phyloP scores from a whole-genome alignment of 2,329 filamentous ascomycete genomes.

The Nigrospora oryzae region DNA sequence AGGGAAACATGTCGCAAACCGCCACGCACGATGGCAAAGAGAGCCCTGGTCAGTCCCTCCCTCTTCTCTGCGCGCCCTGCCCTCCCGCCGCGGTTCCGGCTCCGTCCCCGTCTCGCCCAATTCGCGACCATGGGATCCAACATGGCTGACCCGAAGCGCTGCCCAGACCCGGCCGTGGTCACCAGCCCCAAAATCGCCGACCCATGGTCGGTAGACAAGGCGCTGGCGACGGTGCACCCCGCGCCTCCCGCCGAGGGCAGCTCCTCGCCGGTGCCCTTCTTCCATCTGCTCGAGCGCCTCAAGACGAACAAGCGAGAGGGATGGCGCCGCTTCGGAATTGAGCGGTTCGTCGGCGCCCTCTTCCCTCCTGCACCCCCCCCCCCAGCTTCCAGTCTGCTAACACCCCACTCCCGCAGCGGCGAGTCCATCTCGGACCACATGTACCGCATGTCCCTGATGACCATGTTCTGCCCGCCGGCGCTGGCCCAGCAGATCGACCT shows the following conservation, averaged over 20 bases:
- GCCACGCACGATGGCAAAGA: constrained; percentile 1
- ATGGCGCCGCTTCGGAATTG: constrained; percentile 82
- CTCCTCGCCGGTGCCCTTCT: constrained; percentile 76
- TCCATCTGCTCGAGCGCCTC: constrained; percentile 86
- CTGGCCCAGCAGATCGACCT: constrained; percentile 68
- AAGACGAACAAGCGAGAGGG: constrained; percentile 97
- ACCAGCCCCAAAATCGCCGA: constrained; percentile 30
- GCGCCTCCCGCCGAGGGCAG: constrained; percentile 52
- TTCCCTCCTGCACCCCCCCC: background rate
- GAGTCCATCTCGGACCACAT: constrained; percentile 98
- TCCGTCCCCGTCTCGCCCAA: too few species aligned
- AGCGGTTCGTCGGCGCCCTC: constrained; percentile 29
- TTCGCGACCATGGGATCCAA: background rate
- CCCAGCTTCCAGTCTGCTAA: background rate
- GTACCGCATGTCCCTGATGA: constrained; percentile 98
- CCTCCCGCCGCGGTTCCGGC: background rate
- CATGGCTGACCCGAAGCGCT: background rate
- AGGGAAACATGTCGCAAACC: constrained; percentile 1
- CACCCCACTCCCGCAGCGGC: constrained; percentile 37
- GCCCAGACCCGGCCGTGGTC: constrained; percentile 23
- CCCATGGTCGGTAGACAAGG: constrained; percentile 50
- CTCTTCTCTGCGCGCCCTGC: background rate
- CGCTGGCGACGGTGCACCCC: constrained; percentile 54
- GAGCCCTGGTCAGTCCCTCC: background rate
- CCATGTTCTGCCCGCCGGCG: constrained; percentile 76